Evolutionary conservation across 371 early-diverging fungal genomes (phyloP).

Genomic region (Thermomucor indicae-seudaticae): DNA sequence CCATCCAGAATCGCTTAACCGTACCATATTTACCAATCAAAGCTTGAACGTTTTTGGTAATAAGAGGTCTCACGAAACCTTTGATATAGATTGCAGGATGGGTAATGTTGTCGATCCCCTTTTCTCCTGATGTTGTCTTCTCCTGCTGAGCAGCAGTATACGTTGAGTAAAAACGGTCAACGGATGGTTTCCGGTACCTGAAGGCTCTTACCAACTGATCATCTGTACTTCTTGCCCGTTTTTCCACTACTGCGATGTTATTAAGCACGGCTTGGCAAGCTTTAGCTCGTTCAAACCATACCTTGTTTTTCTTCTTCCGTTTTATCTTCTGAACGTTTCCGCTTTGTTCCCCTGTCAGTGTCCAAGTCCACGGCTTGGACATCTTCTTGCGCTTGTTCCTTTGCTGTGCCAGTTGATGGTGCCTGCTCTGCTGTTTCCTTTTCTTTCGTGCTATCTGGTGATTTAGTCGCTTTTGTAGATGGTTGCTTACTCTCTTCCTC

Average conservation of each 20-base stretch:
- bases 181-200: not conserved
- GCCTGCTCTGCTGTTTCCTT: not conserved
- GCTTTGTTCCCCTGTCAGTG: constrained; percentile 5
- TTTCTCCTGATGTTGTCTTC: not conserved
- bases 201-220: not conserved
- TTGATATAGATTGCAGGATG: constrained; percentile 59
- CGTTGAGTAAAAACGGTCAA: no score
- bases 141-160: no score
- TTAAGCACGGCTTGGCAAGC: not conserved
- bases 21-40: constrained; percentile 63
- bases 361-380: not conserved
- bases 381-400: not conserved
- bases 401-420: not conserved
- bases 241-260: no score
- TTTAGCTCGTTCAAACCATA: not conserved
- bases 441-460: not conserved
- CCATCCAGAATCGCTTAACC: constrained; percentile 76
- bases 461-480: constrained; percentile 1
- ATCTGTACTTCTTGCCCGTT: not conserved
- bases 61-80: constrained; percentile 77
- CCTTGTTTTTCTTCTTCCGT: not conserved
- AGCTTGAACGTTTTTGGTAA: constrained; percentile 55
- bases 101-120: no score
- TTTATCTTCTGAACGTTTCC: constrained; percentile 1
- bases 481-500: constrained; percentile 1